phyloP scores from a whole-genome alignment of 2,329 filamentous ascomycete species.

The Sarocladium strictum region DNA sequence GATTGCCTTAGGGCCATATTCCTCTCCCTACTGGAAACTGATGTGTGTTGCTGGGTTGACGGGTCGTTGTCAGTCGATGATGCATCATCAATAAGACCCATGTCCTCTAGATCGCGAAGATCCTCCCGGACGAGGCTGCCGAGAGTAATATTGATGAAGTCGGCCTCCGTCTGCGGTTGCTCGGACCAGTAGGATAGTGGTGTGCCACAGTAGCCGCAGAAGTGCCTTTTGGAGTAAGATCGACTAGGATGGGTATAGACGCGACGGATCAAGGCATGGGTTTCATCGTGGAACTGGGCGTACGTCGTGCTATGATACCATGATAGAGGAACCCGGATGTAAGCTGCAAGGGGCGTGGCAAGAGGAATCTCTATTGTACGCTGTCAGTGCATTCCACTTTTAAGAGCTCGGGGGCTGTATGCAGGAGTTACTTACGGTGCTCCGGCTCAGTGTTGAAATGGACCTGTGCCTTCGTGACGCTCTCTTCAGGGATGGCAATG shows the following conservation, averaged over 20 bases:
- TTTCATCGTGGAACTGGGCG: constrained; percentile 74
- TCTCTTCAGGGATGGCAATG: constrained; percentile 59
- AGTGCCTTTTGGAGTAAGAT: constrained; percentile 62
- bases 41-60: constrained; percentile 17
- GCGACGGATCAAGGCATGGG: constrained; percentile 58
- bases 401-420: background rate
- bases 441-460: constrained; percentile 66
- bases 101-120: constrained; percentile 64
- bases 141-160: constrained; percentile 77
- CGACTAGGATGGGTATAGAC: constrained; percentile 57
- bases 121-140: constrained; percentile 69
- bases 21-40: background rate
- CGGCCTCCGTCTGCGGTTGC: constrained; percentile 60
- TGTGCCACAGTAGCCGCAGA: constrained; percentile 90
- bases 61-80: constrained; percentile 19
- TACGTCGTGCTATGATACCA: constrained; percentile 76
- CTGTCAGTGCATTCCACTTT: background rate
- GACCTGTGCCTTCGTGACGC: constrained; percentile 55
- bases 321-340: constrained; percentile 72
- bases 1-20: constrained; percentile 41
- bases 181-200: constrained; percentile 82
- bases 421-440: constrained; percentile 57
- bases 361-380: constrained; percentile 51
- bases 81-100: constrained; percentile 61
- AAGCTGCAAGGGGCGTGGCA: constrained; percentile 69